Conservation (phyloP, 2,329 filamentous ascomycete genomes). For the Metarhizium brunneum region DNA sequence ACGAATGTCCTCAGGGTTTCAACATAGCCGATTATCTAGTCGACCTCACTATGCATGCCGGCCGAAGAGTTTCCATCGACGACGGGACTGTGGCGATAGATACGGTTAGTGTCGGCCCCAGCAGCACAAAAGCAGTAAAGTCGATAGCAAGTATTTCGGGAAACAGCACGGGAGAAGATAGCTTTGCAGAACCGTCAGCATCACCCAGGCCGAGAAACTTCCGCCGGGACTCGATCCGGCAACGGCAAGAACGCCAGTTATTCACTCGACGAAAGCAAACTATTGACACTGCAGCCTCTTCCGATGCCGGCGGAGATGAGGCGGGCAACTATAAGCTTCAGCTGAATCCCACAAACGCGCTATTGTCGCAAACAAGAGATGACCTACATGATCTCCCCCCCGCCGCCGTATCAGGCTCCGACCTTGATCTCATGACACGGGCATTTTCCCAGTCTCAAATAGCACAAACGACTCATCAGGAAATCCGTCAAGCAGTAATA, state of each 20-base stretch:
- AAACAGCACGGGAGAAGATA: conserved; percentile 62
- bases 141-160: conserved; percentile 80
- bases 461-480: conserved; percentile 61
- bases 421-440: conserved; percentile 71
- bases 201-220: conserved; percentile 56
- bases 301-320: conserved; percentile 44
- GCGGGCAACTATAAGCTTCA: conserved; percentile 42
- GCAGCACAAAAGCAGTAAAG: conserved; percentile 81
- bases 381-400: conserved; percentile 58
- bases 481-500: conserved; percentile 63
- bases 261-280: conserved; percentile 69
- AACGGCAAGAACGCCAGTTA: conserved; percentile 81
- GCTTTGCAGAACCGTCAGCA: conserved; percentile 48
- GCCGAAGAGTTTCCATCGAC: conserved; percentile 46
- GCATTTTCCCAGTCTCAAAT: conserved; percentile 74
- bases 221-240: conserved; percentile 70
- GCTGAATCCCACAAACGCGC: conserved; percentile 29
- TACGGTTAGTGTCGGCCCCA: conserved; percentile 63
- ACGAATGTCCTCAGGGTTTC: conserved; percentile 89
- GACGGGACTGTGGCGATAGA: conserved; percentile 46
- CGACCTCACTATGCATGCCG: conserved; percentile 94
- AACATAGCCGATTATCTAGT: conserved; percentile 98
- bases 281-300: conserved; percentile 53
- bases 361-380: conserved; percentile 55
- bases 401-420: conserved; percentile 54